A percentile compares a stretch with the other conserved stretches of the same genome.
These are phyloP conservation scores for Didymella keratinophila DNA, from an alignment of 2,329 filamentous ascomycete genomes.

Conservation along the genomic window DNA sequence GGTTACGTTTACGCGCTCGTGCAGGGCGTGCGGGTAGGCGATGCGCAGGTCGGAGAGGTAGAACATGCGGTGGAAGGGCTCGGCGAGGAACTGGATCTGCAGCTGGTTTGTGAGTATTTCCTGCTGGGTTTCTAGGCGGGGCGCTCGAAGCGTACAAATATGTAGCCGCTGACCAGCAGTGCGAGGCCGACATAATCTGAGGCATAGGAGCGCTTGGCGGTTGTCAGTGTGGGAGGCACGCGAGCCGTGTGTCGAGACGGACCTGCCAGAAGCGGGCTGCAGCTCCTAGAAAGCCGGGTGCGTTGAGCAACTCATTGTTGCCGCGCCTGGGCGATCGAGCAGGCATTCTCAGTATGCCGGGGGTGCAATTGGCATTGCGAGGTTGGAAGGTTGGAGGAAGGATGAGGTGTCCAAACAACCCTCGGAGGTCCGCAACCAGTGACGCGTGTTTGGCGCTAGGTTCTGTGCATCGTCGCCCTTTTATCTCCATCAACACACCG, in stretches of 20 bases:
- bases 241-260: conserved; percentile 10
- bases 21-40: conserved; percentile 82
- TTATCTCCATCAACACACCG: background rate
- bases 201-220: conserved; percentile 78
- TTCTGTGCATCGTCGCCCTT: background rate
- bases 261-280: conserved; percentile 61
- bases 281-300: conserved; percentile 55
- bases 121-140: background rate
- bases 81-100: conserved; percentile 72
- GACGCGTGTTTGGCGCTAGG: conserved; percentile 15
- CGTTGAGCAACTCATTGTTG: conserved; percentile 36
- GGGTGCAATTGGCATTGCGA: conserved; percentile 34
- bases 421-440: conserved; percentile 33
- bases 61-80: conserved; percentile 95
- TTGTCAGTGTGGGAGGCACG: conserved; percentile 7
- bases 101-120: conserved; percentile 20
- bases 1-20: conserved; percentile 81
- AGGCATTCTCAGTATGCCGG: conserved; percentile 37
- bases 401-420: conserved; percentile 17
- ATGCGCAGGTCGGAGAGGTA: conserved; percentile 84
- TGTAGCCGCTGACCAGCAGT: conserved; percentile 72
- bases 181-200: conserved; percentile 85
- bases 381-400: background rate
- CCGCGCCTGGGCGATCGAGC: conserved; percentile 38
- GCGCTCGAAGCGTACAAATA: conserved; percentile 58